Percentiles rank a stretch among this genome's conserved stretches.
Evolutionary conservation across 805 yeast genomes (phyloP).

Genomic region (Komagataella pastoris): DNA sequence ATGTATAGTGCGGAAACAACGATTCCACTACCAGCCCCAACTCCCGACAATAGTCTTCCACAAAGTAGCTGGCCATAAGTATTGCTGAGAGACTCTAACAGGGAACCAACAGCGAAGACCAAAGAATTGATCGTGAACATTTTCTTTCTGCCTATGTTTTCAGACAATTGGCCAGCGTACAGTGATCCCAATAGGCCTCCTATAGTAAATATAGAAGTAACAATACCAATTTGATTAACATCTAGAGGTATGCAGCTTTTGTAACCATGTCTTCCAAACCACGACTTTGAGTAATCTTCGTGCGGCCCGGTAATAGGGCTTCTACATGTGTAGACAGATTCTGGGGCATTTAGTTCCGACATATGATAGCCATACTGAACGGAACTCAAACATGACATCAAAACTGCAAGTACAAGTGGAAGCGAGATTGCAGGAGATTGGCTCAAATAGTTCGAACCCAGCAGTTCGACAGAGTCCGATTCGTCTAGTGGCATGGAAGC

Average conservation of each 20-base stretch:
- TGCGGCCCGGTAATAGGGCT: slow-evolving; percentile 7
- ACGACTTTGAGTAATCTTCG: slow-evolving; percentile 18
- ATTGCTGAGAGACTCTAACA: slow-evolving; percentile 38
- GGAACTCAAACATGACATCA: slow-evolving; percentile 62
- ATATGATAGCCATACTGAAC: slow-evolving; percentile 91
- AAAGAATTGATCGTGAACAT: slow-evolving; percentile 37
- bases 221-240: slow-evolving; percentile 49
- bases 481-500: background rate
- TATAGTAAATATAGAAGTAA: slow-evolving; percentile 66
- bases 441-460: background rate
- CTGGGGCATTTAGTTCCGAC: slow-evolving; percentile 91
- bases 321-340: slow-evolving; percentile 50
- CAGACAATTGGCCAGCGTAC: slow-evolving; percentile 53
- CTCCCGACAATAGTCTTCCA: slow-evolving; percentile 72
- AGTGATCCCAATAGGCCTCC: slow-evolving; percentile 77
- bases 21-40: slow-evolving; percentile 79
- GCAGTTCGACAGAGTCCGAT: background rate
- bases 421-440: slow-evolving; percentile 7
- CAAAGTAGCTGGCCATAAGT: slow-evolving; percentile 28
- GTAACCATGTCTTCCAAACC: slow-evolving; percentile 22
- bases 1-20: slow-evolving; percentile 78
- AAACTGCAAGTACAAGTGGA: slow-evolving; percentile 18
- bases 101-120: slow-evolving; percentile 48
- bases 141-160: slow-evolving; percentile 47
- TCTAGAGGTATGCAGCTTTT: slow-evolving; percentile 40